Evolutionary conservation across 148 eudicot species (phyloP).

Genomic region (Camellia japonica): DNA sequence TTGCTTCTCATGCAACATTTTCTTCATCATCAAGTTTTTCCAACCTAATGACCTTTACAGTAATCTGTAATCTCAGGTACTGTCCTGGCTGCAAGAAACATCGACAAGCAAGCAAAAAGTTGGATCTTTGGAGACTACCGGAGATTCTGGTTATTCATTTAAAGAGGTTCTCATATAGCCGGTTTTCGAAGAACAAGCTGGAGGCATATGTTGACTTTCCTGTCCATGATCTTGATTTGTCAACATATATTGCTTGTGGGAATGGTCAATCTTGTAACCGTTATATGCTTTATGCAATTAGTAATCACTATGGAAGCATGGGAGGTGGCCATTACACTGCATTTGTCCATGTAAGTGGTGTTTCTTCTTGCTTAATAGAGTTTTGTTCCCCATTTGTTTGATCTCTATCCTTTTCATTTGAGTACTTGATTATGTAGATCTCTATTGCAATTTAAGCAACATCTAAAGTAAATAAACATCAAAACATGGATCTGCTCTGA

Average conservation of each 20-base stretch:
- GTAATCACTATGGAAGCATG: slow-evolving; percentile 97
- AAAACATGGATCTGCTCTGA: no score
- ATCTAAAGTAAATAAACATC: neutral
- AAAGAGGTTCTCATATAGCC: slow-evolving; percentile 92
- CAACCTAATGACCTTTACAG: neutral
- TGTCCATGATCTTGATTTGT: slow-evolving; percentile 74
- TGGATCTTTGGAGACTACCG: slow-evolving; percentile 97
- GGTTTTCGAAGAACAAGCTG: slow-evolving; percentile 80
- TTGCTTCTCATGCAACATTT: neutral
- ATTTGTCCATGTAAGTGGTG: slow-evolving; percentile 74
- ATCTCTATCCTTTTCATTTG: neutral
- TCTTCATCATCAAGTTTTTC: neutral
- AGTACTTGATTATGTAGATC: neutral
- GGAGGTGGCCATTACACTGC: slow-evolving; percentile 99
- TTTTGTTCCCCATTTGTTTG: neutral
- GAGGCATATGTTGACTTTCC: slow-evolving; percentile 91
- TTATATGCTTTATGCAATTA: slow-evolving; percentile 84
- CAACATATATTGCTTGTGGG: slow-evolving; percentile 52
- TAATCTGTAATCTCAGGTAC: slow-evolving; percentile 47
- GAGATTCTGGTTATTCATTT: slow-evolving; percentile 89
- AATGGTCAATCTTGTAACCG: slow-evolving; percentile 47
- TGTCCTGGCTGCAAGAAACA: slow-evolving; percentile 92
- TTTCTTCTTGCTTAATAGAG: slow-evolving; percentile 4
- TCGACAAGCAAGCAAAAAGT: slow-evolving; percentile 86
- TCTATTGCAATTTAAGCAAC: neutral